Base-by-base conservation (phyloP, 345 rosid species). In the Citrus mangshanensis region DNA sequence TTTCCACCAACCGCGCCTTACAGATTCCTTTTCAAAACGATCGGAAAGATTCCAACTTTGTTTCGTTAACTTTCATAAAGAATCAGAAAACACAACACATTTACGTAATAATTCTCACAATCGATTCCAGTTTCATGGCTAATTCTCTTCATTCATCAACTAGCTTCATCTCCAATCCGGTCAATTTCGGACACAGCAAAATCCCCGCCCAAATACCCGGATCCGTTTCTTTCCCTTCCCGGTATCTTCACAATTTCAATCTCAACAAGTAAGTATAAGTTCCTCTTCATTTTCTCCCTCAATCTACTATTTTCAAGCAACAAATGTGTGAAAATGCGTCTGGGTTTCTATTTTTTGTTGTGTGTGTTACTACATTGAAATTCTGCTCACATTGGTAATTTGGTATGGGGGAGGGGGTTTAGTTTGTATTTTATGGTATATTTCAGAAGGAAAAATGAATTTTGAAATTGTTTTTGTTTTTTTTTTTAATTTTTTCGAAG, bases 141-240 rank as follows among this genome's bases (percentile, higher is more conserved):
- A 69, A 60, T 58, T 25, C 80, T 38, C 74, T 77, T 61, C 68
- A 1, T 22, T 40, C 67, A 56, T 9, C 68, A 40, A 18, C 38
- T 8, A 46, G 65, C 67, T 69, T 59, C 59, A 46, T 35, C 28
- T 3, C 68, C 7, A 27, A 5, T 24, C 73, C 16, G 21, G 37
- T 63, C 42, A 49, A 16, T n/a, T n/a, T 21, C 74, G 3, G 34
- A 25, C 34, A 46, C 28, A 69, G 30, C 21, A 12, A 40, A 66
- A 38, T 51, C 56, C 66, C 35, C 37, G 19, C 74, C 27, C 78
- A 32, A 58, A 16, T 1, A 2, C 55, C 77, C 13, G 84, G 83
- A 64, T 86, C 91, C 66, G 60, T 84, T 49, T 86, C 83, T 2
- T 85, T 90, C 85, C 81, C 74, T 51, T 74, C 83, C 12, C 77